Percentiles rank a stretch among this genome's conserved stretches.
Conservation (phyloP, 768 basidiomycete species). For the Hygrophoropsis aurantiaca region DNA sequence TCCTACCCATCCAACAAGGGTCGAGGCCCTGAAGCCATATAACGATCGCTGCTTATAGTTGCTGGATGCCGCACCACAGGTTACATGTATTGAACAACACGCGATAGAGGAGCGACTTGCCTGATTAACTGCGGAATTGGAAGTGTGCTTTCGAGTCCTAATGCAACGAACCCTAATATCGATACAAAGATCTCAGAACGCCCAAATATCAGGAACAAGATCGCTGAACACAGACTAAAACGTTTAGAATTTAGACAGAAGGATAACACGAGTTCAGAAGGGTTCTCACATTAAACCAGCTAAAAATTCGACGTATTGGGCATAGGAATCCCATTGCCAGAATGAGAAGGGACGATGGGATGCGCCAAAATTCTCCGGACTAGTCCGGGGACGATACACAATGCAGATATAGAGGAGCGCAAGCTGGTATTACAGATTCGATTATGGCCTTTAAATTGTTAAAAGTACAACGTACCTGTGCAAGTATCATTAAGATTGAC, state of each 20-base stretch:
- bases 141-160: slow-evolving; percentile 84
- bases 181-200: slow-evolving; percentile 58
- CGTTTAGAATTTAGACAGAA: background rate
- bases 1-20: slow-evolving; percentile 79
- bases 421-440: slow-evolving; percentile 57
- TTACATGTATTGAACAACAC: slow-evolving; percentile 3
- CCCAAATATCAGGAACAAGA: slow-evolving; percentile 73
- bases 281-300: slow-evolving; percentile 66
- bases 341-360: slow-evolving; percentile 72
- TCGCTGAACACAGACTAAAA: slow-evolving; percentile 61
- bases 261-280: background rate
- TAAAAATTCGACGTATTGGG: slow-evolving; percentile 80
- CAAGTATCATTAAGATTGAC: slow-evolving; percentile 80
- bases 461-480: slow-evolving; percentile 76
- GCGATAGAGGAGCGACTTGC: slow-evolving; percentile 32
- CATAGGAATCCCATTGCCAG: slow-evolving; percentile 84
- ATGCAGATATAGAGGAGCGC: slow-evolving; percentile 83
- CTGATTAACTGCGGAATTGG: slow-evolving; percentile 84
- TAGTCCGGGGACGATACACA: slow-evolving; percentile 58
- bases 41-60: slow-evolving; percentile 78
- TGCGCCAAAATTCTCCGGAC: slow-evolving; percentile 55
- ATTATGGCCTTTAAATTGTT: too few species aligned
- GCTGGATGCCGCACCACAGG: slow-evolving; percentile 39
- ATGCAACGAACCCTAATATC: slow-evolving; percentile 70
- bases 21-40: slow-evolving; percentile 84